A percentile compares a stretch with the other conserved stretches of the same genome.
phyloP scores from a whole-genome alignment of 1,284 basidiomycete species.

The Moesziomyces parantarcticus region DNA sequence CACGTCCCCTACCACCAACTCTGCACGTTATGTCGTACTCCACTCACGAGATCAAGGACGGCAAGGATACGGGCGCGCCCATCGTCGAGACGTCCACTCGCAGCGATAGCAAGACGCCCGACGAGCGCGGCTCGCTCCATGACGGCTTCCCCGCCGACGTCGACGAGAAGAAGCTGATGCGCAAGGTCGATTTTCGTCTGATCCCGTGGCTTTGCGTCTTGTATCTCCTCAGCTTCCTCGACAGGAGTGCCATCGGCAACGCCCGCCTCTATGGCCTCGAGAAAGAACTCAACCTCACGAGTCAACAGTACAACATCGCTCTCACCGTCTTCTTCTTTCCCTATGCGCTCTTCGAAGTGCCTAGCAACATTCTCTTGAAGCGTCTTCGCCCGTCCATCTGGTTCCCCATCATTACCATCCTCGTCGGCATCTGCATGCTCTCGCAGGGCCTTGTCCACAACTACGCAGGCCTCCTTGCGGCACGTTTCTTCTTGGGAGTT shows the following conservation, averaged over 20 bases:
- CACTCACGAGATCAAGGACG: constrained; percentile 25
- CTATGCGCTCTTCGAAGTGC: constrained; percentile 52
- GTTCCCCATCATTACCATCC: constrained; percentile 71
- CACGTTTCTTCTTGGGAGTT: constrained; percentile 37
- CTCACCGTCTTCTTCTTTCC: constrained; percentile 56
- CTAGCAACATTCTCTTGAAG: constrained; percentile 72
- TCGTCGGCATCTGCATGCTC: constrained; percentile 75
- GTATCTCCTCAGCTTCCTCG: constrained; percentile 64
- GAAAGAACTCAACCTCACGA: constrained; percentile 30
- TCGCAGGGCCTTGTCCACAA: constrained; percentile 77
- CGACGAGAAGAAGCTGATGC: constrained; percentile 60
- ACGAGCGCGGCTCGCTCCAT: constrained; percentile 5
- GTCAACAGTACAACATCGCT: constrained; percentile 36
- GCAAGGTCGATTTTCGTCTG: constrained; percentile 60
- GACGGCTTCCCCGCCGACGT: constrained; percentile 39
- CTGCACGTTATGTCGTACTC: constrained; percentile 16
- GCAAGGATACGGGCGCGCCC: constrained; percentile 13
- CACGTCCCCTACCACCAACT: not conserved
- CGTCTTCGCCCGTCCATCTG: constrained; percentile 76
- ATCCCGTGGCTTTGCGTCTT: constrained; percentile 60
- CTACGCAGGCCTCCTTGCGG: constrained; percentile 74
- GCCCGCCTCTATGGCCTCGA: constrained; percentile 49
- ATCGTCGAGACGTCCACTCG: constrained; percentile 18
- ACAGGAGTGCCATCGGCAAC: constrained; percentile 71
- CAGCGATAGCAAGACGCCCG: constrained; percentile 7